A percentile compares a stretch with the other conserved stretches of the same genome.
Evolutionary conservation across 495 filamentous ascomycete genomes (phyloP).

Genomic region (Astrocystis sublimbata): DNA sequence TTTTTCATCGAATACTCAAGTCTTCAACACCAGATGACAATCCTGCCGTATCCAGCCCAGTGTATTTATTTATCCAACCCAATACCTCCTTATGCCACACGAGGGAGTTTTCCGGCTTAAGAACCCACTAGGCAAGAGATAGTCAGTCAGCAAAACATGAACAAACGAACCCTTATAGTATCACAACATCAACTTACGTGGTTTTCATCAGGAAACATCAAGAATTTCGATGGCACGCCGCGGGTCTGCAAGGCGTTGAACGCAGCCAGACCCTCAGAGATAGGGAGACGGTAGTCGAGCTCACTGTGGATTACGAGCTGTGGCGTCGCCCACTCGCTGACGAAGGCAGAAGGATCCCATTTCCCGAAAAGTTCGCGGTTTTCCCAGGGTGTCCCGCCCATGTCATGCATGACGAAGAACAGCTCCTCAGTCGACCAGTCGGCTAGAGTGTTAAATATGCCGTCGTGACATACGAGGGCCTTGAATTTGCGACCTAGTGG

Average conservation of each 20-base stretch:
- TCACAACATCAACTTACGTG: too few relatives aligned
- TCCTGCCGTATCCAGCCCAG: slow-evolving; percentile 50
- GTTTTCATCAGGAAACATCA: slow-evolving; percentile 84
- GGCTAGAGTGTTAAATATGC: slow-evolving; percentile 76
- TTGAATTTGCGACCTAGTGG: slow-evolving; percentile 76
- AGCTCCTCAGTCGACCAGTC: slow-evolving; percentile 81
- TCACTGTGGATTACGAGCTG: slow-evolving; percentile 89
- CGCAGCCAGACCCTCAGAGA: slow-evolving; percentile 78
- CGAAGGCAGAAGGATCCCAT: slow-evolving; percentile 76
- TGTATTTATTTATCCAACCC: slow-evolving; percentile 85
- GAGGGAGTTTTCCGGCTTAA: slow-evolving; percentile 87
- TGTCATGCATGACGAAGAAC: slow-evolving; percentile 85
- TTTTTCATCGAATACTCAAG: slow-evolving; percentile 13
- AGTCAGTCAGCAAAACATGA: slow-evolving; percentile 22
- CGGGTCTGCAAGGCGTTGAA: slow-evolving; percentile 85
- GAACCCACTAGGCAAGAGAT: slow-evolving; percentile 69
- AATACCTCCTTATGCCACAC: slow-evolving; percentile 90
- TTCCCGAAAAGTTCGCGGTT: slow-evolving; percentile 70
- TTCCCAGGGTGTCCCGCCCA: slow-evolving; percentile 75
- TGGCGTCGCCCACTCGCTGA: slow-evolving; percentile 76
- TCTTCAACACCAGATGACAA: slow-evolving; percentile 19
- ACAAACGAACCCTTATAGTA: neutral
- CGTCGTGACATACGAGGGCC: slow-evolving; percentile 88
- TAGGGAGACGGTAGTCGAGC: slow-evolving; percentile 84
- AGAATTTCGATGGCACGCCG: slow-evolving; percentile 67